Evolutionary conservation across 805 yeast genomes (phyloP).

Genomic region (Yamadazyma laniorum): DNA sequence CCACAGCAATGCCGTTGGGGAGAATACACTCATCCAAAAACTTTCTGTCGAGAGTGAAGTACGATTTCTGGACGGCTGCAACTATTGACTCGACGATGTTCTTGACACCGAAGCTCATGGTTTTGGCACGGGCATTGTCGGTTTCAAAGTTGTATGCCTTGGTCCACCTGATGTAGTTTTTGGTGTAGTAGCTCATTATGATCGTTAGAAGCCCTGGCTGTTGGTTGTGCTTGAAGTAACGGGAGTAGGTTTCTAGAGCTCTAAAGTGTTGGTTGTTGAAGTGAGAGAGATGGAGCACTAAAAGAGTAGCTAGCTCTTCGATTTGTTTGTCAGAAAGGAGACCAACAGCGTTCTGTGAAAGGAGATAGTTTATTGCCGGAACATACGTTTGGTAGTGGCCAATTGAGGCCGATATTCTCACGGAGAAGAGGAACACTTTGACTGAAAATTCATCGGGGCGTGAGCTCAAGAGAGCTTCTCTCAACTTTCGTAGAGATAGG

Average conservation of each 20-base stretch:
- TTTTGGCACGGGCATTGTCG: constrained; percentile 29
- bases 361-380: constrained; percentile 48
- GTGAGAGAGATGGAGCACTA: constrained; percentile 47
- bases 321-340: constrained; percentile 30
- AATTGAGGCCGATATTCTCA: constrained; percentile 41
- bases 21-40: constrained; percentile 16
- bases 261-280: constrained; percentile 29
- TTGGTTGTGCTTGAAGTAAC: constrained; percentile 20
- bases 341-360: neutral
- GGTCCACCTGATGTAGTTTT: constrained; percentile 32
- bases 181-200: constrained; percentile 26
- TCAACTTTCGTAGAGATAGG: constrained; percentile 43
- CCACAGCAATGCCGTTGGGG: constrained; percentile 25
- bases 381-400: constrained; percentile 55
- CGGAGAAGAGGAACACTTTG: constrained; percentile 48
- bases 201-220: constrained; percentile 16
- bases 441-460: constrained; percentile 38
- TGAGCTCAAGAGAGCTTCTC: constrained; percentile 52
- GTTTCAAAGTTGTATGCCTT: constrained; percentile 29
- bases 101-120: constrained; percentile 44
- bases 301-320: constrained; percentile 39
- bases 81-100: constrained; percentile 33
- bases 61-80: constrained; percentile 25
- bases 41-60: constrained; percentile 34
- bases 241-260: constrained; percentile 31